Conservation (phyloP, 2,329 filamentous ascomycete species). For the Dactylonectria macrodidyma region DNA sequence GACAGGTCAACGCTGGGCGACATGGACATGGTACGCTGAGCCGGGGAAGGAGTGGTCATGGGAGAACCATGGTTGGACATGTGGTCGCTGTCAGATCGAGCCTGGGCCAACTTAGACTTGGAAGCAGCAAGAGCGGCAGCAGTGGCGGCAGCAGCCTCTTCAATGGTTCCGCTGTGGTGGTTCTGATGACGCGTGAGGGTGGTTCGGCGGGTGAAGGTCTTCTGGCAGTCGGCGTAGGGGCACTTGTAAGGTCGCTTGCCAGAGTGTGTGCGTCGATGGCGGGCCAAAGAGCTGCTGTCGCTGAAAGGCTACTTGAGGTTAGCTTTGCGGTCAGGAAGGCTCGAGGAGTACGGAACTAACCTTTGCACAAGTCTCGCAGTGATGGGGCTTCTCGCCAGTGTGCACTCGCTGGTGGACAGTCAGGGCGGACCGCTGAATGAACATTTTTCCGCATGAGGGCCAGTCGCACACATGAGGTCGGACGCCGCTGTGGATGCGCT, state of each 20-base stretch:
- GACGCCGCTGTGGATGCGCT: slow-evolving; percentile 94
- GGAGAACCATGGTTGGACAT: slow-evolving; percentile 82
- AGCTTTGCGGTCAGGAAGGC: slow-evolving; percentile 15
- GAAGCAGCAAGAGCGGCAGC: slow-evolving; percentile 83
- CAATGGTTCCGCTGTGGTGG: slow-evolving; percentile 94
- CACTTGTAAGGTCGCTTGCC: slow-evolving; percentile 98
- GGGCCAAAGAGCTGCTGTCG: slow-evolving; percentile 93
- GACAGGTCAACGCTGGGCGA: slow-evolving; percentile 85
- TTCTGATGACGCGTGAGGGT: slow-evolving; percentile 97
- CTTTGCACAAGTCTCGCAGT: slow-evolving; percentile 97
- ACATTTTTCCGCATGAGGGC: slow-evolving; percentile 91
- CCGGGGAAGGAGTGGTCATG: slow-evolving; percentile 85
- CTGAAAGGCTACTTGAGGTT: slow-evolving; percentile 82
- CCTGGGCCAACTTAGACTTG: slow-evolving; percentile 59
- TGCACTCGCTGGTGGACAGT: slow-evolving; percentile 97
- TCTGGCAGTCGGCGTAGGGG: slow-evolving; percentile 96
- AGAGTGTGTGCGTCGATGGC: slow-evolving; percentile 94
- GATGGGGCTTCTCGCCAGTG: slow-evolving; percentile 98
- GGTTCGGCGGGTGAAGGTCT: slow-evolving; percentile 96
- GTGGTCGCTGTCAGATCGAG: slow-evolving; percentile 79
- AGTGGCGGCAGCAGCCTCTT: slow-evolving; percentile 91
- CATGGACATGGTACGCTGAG: slow-evolving; percentile 83
- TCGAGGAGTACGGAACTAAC: slow-evolving; percentile 65
- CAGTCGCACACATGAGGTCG: slow-evolving; percentile 94
- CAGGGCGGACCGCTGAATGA: slow-evolving; percentile 95